Evolutionary conservation across 2,329 filamentous ascomycete genomes (phyloP), one percentile per base, ranked within the genome.

Genomic region (Cordyceps fumosorosea): DNA sequence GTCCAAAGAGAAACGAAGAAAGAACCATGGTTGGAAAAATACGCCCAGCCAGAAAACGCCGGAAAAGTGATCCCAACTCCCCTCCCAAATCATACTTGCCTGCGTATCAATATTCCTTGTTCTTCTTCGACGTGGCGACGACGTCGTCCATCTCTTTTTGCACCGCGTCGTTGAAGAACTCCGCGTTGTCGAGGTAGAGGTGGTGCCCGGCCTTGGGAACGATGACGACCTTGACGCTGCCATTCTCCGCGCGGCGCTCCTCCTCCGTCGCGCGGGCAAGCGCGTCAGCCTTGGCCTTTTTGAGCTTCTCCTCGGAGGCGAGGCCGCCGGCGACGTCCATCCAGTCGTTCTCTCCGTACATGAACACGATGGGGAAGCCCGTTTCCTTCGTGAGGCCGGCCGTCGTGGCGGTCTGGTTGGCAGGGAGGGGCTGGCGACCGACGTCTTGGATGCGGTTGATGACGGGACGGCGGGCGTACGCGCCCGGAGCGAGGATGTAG

Each of bases 301-400:
- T 87, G 14, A 98, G 82, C 73, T 89, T 92, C 75, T 93, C 85
- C 70, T 89, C 85, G 0, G 93, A 87, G 0, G 89, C 91, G 53
- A 87, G 85, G 0, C 95, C 95, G 32, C 93, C 95, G 0, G 86
- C 86, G 10, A 95, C 87, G 67, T 99, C 95, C 95, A 99, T 99
- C 95, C 95, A 99, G 78, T 99, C 95, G 70, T 95, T 88, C 69
- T 98, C 93, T 65, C 95, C 95, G 72, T 99, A 99, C 89, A 98
- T 93, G 72, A 99, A 84, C 10, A 98, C 84, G 37, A 98, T 80
- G 0, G 95, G 93, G 56, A 92, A 80, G 1, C 93, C 92, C 0
- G 82, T 89, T 68, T 86, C 83, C 62, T 72, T 75, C 47, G 69
- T 62, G 18, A n/a, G 3, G 29, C 50, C 64, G 8, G 63, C 65